Evolutionary conservation across 2,329 filamentous ascomycete genomes (phyloP).

Genomic region (Neocatenulostroma microsporum): DNA sequence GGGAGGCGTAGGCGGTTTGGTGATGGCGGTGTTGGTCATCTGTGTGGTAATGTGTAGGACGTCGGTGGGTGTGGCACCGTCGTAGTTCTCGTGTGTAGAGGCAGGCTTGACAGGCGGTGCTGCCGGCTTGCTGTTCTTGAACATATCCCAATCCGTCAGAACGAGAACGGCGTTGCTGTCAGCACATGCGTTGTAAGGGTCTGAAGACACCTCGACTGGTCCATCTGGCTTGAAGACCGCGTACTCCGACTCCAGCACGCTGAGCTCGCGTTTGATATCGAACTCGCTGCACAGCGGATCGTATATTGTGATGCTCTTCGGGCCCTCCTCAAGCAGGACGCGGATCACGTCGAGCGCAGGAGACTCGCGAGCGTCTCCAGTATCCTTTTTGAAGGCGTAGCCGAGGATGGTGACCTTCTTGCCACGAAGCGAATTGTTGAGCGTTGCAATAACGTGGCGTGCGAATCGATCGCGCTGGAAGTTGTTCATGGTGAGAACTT

Average conservation of each 20-base stretch:
- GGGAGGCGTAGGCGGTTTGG: slow-evolving; percentile 12
- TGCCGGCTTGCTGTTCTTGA: slow-evolving; percentile 17
- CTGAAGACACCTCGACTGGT: slow-evolving; percentile 19
- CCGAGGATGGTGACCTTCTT: slow-evolving; percentile 66
- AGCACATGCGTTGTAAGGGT: slow-evolving; percentile 25
- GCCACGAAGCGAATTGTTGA: slow-evolving; percentile 59
- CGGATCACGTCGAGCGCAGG: slow-evolving; percentile 61
- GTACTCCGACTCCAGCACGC: slow-evolving; percentile 10
- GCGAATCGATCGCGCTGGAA: slow-evolving; percentile 63
- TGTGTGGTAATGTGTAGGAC: slow-evolving; percentile 4
- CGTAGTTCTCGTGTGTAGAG: slow-evolving; percentile 4
- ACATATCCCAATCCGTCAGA: slow-evolving; percentile 27
- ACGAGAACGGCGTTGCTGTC: slow-evolving; percentile 25
- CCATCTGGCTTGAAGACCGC: slow-evolving; percentile 16
- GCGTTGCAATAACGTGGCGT: slow-evolving; percentile 54
- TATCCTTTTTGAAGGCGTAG: slow-evolving; percentile 72
- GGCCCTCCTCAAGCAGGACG: slow-evolving; percentile 53
- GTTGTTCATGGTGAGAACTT: slow-evolving; percentile 67
- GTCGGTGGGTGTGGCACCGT: slow-evolving; percentile 9
- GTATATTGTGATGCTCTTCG: slow-evolving; percentile 55
- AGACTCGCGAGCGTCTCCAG: slow-evolving; percentile 63
- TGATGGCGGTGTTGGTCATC: not conserved
- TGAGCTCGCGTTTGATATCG: slow-evolving; percentile 25
- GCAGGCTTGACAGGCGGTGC: slow-evolving; percentile 1
- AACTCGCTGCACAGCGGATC: slow-evolving; percentile 45